A percentile compares a stretch with the other conserved stretches of the same genome.
Evolutionary conservation across 2,329 filamentous ascomycete genomes (phyloP).

Genomic region (Aspergillus melleus): DNA sequence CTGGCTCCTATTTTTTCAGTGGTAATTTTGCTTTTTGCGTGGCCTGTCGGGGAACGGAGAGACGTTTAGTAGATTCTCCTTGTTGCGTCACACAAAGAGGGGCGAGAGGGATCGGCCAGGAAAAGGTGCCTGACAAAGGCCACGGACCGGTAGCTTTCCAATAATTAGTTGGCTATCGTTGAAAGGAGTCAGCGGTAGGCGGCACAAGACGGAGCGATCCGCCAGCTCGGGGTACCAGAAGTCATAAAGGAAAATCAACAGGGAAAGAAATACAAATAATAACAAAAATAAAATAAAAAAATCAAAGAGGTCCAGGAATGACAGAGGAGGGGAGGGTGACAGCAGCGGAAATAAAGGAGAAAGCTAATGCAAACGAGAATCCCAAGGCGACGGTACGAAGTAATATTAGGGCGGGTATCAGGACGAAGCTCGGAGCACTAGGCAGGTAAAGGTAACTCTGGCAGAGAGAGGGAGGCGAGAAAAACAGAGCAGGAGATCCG

Average conservation of each 20-base stretch:
- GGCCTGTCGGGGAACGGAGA: neutral
- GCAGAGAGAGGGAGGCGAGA: conserved; percentile 3
- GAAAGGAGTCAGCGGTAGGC: neutral
- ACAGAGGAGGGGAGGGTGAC: conserved; percentile 4
- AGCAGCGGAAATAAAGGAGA: conserved; percentile 1
- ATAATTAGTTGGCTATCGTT: conserved; percentile 9
- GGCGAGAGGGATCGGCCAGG: neutral
- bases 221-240: conserved; percentile 1
- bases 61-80: neutral
- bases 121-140: conserved; percentile 1
- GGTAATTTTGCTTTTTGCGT: neutral
- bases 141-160: conserved; percentile 7
- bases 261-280: neutral
- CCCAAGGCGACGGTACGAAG: conserved; percentile 17
- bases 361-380: conserved; percentile 11
- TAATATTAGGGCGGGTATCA: conserved; percentile 10
- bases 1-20: neutral
- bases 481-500: conserved; percentile 4
- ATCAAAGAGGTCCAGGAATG: neutral
- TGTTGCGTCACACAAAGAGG: conserved; percentile 2
- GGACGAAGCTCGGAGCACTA: conserved; percentile 5
- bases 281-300: neutral
- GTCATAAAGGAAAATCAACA: conserved; percentile 1
- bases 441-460: conserved; percentile 1
- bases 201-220: neutral